Base-by-base conservation (phyloP, 495 filamentous ascomycete genomes). In the Letharia columbiana region DNA sequence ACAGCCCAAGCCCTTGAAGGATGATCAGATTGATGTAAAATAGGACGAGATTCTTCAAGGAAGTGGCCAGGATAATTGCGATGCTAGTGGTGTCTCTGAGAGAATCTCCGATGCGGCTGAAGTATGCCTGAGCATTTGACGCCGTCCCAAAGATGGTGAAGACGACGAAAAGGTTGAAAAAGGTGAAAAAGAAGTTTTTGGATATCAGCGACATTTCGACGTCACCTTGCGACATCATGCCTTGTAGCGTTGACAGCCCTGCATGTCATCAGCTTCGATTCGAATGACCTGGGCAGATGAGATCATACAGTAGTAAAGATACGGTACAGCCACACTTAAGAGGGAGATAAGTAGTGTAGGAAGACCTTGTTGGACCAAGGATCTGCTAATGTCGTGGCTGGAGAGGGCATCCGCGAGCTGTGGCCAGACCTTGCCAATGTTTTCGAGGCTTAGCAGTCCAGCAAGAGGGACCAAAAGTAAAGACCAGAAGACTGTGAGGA, bases 171-270 rank as follows among this genome's bases (percentile, higher is more conserved):
- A 97, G 86, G 77, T 99, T 99, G 84, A 98, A 97, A 79, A 99
- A 99, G 42, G 89, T 91, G 76, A 98, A 99, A 82, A 97, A 97
- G 77, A 97, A 99, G 73, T 97, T 99, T 80, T 99, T 99, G 65
- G 91, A 96, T 73, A 98, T 92, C 50, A 91, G 80, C 11, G 93
- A 97, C 13, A 98, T 83, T 72, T 97, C 95, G n/a, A 98, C 85
- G 65, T 99, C 95, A 35, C 89, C 90, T 69, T 90, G 90, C 1
- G 94, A 97, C 62, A 94, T 88, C 88, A 96, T 92, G 66, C 94
- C 94, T 80, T 99, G 94, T 37, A 84, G 80, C 72, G 89, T 89
- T 1, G 93, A 91, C 31, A 98, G 83, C 81, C 82, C 84, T 86
- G 63, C 17, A 35, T 4, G 11, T 41, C n/a, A 20, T 39, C n/a